Evolutionary conservation across 176 grass and related monocot genomes (phyloP).

Genomic region (Carex myosuroides): DNA sequence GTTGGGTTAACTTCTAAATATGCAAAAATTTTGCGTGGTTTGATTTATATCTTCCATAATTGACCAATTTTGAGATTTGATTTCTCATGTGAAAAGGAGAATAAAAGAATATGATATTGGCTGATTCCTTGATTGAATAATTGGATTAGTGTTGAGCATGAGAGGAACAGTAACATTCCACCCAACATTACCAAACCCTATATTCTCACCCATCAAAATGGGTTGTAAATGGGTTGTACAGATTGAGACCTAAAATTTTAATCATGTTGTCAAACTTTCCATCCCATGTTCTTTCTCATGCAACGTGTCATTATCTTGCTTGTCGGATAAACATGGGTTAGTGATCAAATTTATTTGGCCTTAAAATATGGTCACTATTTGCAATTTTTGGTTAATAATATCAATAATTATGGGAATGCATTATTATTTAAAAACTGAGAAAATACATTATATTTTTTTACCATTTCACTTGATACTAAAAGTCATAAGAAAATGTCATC

Average conservation of each 20-base stretch:
- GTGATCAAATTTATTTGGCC: not conserved
- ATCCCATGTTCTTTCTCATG: not conserved
- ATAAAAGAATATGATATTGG: not conserved
- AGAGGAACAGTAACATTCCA: not conserved
- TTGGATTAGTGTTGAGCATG: not conserved
- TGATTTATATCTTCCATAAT: not conserved
- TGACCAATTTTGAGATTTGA: not conserved
- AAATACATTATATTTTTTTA: not conserved
- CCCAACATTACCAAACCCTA: slow-evolving; percentile 15
- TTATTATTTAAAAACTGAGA: not conserved
- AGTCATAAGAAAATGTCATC: not conserved
- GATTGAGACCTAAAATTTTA: not conserved
- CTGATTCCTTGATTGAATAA: not conserved
- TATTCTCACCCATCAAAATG: not conserved
- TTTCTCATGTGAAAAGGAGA: not conserved
- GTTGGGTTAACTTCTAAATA: not conserved
- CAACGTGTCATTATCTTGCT: not conserved
- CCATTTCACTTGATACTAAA: too few species aligned
- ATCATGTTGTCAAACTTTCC: not conserved
- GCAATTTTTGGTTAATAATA: not conserved
- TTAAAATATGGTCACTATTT: not conserved
- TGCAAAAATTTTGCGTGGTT: not conserved
- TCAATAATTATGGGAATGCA: not conserved
- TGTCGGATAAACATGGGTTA: not conserved
- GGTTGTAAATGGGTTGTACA: slow-evolving; percentile 6